Conservation (phyloP, 2,329 filamentous ascomycete genomes). For the Xylaria polymorpha region DNA sequence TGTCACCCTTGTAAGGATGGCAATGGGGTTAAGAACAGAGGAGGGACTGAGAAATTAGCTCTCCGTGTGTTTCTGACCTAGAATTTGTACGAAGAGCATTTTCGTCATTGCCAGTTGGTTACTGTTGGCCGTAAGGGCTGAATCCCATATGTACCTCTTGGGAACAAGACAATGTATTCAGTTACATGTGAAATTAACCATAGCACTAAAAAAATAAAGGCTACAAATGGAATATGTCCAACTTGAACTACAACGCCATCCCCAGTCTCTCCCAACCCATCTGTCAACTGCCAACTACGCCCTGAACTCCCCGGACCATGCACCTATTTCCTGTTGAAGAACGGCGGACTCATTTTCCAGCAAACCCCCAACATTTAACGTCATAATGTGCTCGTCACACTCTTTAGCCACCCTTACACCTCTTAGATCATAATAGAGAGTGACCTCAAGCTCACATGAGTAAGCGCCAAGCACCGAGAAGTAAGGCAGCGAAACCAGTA, state of each 20-base stretch:
- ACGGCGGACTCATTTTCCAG: not conserved
- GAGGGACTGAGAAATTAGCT: not conserved
- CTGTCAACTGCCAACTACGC: constrained; percentile 1
- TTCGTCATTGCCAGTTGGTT: not conserved
- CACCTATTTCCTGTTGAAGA: constrained; percentile 1
- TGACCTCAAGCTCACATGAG: constrained; percentile 65
- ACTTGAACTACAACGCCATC: not conserved
- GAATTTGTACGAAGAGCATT: constrained; percentile 17
- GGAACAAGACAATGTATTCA: constrained; percentile 1
- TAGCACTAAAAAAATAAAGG: not conserved
- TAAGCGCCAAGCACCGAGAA: constrained; percentile 77
- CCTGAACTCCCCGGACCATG: constrained; percentile 21
- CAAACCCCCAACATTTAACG: not conserved
- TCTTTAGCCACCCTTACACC: not conserved
- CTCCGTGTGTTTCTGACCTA: constrained; percentile 13
- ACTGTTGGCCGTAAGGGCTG: not conserved
- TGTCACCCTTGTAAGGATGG: constrained; percentile 7
- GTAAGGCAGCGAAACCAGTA: constrained; percentile 73
- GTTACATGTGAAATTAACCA: not conserved
- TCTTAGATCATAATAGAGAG: not conserved
- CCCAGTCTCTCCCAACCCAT: not conserved
- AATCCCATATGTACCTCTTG: not conserved
- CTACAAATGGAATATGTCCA: constrained; percentile 18
- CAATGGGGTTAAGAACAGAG: constrained; percentile 18
- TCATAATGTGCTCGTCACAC: constrained; percentile 4